Percentiles rank a stretch among this genome's conserved stretches.
Evolutionary conservation across 2,329 filamentous ascomycete species (phyloP).

Genomic region (Talaromyces sp.): DNA sequence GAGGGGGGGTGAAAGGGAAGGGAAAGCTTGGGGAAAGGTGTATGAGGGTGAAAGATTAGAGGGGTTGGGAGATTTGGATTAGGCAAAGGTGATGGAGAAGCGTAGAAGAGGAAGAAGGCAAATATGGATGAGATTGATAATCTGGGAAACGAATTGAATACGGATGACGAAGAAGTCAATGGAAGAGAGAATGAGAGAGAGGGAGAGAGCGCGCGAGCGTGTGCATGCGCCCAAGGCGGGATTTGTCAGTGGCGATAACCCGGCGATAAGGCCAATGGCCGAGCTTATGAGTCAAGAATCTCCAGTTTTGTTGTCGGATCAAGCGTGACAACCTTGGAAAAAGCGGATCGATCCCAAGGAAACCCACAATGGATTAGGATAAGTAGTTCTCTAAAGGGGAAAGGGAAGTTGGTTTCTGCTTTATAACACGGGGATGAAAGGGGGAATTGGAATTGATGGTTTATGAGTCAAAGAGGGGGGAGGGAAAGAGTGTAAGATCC

Average conservation of each 20-base stretch:
- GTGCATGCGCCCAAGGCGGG: neutral
- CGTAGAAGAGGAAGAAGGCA: neutral
- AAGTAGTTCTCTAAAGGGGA: no score
- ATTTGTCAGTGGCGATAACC: constrained; percentile 5
- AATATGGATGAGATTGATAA: no score
- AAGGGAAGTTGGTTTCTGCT: no score
- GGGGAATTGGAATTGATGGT: neutral
- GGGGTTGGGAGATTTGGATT: neutral
- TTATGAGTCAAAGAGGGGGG: constrained; percentile 17
- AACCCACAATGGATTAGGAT: no score
- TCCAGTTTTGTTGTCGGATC: neutral
- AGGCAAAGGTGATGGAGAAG: neutral
- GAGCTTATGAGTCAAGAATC: neutral
- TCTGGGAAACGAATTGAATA: no score
- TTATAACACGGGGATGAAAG: no score
- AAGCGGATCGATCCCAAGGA: no score
- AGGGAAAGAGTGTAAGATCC: no score
- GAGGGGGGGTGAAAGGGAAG: neutral
- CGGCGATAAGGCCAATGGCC: neutral
- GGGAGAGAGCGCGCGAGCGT: neutral
- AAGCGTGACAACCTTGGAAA: no score
- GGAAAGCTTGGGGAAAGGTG: neutral
- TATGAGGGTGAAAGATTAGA: neutral
- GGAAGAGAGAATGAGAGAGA: neutral
- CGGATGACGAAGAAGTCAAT: constrained; percentile 3